These are phyloP conservation scores for Cochlearia excelsa DNA, from an alignment of 345 rosid species.

Conservation along the genomic window DNA sequence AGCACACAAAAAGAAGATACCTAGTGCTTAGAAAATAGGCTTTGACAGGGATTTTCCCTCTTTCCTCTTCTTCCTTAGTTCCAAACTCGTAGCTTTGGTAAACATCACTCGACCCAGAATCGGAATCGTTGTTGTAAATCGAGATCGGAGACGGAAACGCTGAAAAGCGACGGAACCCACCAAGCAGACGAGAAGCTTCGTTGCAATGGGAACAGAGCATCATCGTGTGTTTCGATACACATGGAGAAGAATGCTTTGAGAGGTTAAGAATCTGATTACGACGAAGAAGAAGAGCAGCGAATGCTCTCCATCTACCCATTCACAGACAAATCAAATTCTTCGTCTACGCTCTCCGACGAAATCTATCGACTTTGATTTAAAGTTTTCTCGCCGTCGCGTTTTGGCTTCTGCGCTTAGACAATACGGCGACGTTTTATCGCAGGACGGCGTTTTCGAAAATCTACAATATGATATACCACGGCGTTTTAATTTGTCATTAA, in stretches of 20 bases:
- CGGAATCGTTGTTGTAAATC: conserved; percentile 45
- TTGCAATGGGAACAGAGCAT: neutral
- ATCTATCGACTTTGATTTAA: neutral
- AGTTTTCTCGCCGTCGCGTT: too few relatives aligned
- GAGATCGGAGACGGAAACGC: conserved; percentile 61
- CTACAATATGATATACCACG: neutral
- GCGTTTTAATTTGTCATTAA: neutral
- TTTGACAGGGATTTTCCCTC: conserved; percentile 70
- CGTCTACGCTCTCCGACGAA: neutral
- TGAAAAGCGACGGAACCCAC: conserved; percentile 42
- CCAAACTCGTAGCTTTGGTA: conserved; percentile 36
- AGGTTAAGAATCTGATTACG: conserved; percentile 33
- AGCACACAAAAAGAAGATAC: conserved; percentile 30
- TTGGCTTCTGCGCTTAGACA: too few relatives aligned
- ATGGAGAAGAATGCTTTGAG: conserved; percentile 17
- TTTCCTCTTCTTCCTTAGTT: conserved; percentile 53
- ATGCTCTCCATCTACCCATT: conserved; percentile 77
- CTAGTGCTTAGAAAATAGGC: conserved; percentile 84
- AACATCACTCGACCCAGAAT: conserved; percentile 47
- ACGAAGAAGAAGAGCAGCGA: conserved; percentile 46
- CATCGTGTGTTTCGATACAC: conserved; percentile 6
- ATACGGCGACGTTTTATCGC: too few relatives aligned
- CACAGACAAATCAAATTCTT: conserved; percentile 28
- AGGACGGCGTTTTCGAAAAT: too few relatives aligned
- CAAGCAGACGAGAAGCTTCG: conserved; percentile 7